phyloP scores from a whole-genome alignment of 2,329 filamentous ascomycete species.

The Penicillium expansum region DNA sequence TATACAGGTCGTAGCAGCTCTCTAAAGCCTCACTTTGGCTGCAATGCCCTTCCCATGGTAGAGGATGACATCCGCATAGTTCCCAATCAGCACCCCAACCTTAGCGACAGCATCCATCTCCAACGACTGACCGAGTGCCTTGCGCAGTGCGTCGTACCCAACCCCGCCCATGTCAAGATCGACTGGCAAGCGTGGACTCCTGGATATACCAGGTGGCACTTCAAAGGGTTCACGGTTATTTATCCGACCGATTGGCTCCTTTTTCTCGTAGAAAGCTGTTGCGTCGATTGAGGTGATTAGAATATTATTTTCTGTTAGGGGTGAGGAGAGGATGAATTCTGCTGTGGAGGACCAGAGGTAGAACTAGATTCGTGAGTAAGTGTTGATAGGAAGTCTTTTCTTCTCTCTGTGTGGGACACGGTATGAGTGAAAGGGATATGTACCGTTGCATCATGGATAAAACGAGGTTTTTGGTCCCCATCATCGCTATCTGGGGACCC shows the following conservation, averaged over 20 bases:
- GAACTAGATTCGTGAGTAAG: constrained; percentile 46
- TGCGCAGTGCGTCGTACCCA: constrained; percentile 76
- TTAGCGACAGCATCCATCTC: constrained; percentile 75
- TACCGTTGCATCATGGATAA: constrained; percentile 77
- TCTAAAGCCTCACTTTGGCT: constrained; percentile 53
- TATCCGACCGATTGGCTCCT: constrained; percentile 74
- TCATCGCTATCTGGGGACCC: constrained; percentile 45
- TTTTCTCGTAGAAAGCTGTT: constrained; percentile 79
- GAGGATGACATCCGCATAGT: constrained; percentile 71
- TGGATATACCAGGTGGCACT: constrained; percentile 69
- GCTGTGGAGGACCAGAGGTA: constrained; percentile 85
- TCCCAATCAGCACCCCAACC: constrained; percentile 70
- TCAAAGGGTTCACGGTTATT: constrained; percentile 70
- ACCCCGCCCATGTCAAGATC: constrained; percentile 73
- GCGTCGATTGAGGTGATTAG: constrained; percentile 79
- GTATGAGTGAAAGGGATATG: constrained; percentile 21
- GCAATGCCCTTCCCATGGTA: constrained; percentile 69
- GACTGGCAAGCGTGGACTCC: constrained; percentile 76
- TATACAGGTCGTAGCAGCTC: not conserved
- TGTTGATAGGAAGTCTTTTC: not conserved
- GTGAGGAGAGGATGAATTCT: constrained; percentile 77
- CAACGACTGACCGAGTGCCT: constrained; percentile 75
- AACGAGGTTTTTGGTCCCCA: constrained; percentile 54
- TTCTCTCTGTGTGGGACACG: not conserved
- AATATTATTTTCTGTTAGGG: constrained; percentile 68